These are phyloP conservation scores for Botryotinia globosa DNA, from an alignment of 2,329 filamentous ascomycete species.

Conservation along the genomic window DNA sequence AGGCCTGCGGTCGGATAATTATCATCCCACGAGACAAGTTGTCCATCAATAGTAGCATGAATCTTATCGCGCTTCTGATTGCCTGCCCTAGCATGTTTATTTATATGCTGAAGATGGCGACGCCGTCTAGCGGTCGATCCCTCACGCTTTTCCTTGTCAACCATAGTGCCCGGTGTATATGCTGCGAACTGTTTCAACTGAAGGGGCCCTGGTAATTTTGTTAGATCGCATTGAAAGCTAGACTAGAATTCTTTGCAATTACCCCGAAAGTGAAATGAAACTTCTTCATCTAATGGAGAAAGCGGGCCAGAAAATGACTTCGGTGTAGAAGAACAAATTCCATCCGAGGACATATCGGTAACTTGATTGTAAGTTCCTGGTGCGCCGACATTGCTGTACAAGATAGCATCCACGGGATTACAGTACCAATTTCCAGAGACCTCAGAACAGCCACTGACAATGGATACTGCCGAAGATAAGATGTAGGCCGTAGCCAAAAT, in stretches of 20 bases:
- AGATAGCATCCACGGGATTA: constrained; percentile 61
- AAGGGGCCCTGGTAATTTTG: constrained; percentile 53
- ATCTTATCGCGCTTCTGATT: constrained; percentile 42
- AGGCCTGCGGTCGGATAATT: constrained; percentile 23
- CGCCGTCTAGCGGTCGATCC: constrained; percentile 33
- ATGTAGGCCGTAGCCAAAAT: constrained; percentile 3
- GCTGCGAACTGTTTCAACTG: constrained; percentile 65
- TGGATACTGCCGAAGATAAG: background rate
- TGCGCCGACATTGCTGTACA: constrained; percentile 61
- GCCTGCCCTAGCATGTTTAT: constrained; percentile 31
- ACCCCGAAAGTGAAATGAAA: constrained; percentile 39
- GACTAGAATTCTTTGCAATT: background rate
- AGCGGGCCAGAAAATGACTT: constrained; percentile 58
- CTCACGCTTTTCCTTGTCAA: constrained; percentile 39
- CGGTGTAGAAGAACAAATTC: constrained; percentile 53
- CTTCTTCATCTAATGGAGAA: constrained; percentile 68
- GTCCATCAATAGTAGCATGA: constrained; percentile 32
- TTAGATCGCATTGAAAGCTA: background rate
- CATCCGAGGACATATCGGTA: constrained; percentile 54
- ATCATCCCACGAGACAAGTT: constrained; percentile 31
- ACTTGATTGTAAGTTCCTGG: constrained; percentile 64
- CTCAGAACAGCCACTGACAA: constrained; percentile 36
- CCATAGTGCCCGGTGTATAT: constrained; percentile 52
- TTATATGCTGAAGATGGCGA: constrained; percentile 36
- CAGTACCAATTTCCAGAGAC: constrained; percentile 59